Conservation (phyloP, 345 rosid species). For the Leavenworthia alabamica region DNA sequence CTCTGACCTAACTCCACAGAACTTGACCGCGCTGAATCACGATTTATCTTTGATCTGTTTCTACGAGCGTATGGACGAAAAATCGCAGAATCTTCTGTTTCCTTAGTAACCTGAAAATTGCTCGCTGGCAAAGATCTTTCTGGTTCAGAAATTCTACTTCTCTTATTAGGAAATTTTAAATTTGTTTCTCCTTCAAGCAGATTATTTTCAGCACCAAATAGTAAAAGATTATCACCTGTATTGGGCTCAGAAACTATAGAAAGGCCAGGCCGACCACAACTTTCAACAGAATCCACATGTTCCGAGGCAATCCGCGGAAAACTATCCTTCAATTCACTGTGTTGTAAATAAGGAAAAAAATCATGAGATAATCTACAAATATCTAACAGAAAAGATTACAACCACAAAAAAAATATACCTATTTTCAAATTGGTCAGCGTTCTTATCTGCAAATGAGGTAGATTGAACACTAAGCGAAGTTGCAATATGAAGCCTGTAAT, state of each 20-base stretch:
- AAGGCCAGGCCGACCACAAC: constrained; percentile 81
- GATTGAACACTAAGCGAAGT: constrained; percentile 83
- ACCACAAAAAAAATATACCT: constrained; percentile 49
- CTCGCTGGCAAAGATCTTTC: constrained; percentile 56
- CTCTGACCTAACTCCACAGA: constrained; percentile 61
- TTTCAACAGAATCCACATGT: constrained; percentile 85
- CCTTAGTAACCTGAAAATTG: constrained; percentile 55
- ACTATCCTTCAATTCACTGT: constrained; percentile 90
- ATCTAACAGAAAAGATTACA: not conserved
- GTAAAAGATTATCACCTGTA: constrained; percentile 75
- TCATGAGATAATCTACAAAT: constrained; percentile 20
- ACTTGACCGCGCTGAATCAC: constrained; percentile 71
- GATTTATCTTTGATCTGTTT: constrained; percentile 74
- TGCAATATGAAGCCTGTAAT: constrained; percentile 69
- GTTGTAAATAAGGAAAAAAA: constrained; percentile 19
- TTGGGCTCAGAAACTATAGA: constrained; percentile 67
- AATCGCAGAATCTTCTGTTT: constrained; percentile 89
- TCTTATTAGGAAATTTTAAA: constrained; percentile 39
- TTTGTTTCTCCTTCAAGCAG: constrained; percentile 52
- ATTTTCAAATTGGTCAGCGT: constrained; percentile 52
- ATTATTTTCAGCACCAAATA: constrained; percentile 71
- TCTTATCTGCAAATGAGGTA: constrained; percentile 70
- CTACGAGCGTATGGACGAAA: constrained; percentile 96
- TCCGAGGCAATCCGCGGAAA: constrained; percentile 74
- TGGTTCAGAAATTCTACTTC: constrained; percentile 44